A percentile compares a stretch with the other conserved stretches of the same genome.
Evolutionary conservation across 148 eudicot genomes (phyloP).

Genomic region (Gaultheria prostrata): DNA sequence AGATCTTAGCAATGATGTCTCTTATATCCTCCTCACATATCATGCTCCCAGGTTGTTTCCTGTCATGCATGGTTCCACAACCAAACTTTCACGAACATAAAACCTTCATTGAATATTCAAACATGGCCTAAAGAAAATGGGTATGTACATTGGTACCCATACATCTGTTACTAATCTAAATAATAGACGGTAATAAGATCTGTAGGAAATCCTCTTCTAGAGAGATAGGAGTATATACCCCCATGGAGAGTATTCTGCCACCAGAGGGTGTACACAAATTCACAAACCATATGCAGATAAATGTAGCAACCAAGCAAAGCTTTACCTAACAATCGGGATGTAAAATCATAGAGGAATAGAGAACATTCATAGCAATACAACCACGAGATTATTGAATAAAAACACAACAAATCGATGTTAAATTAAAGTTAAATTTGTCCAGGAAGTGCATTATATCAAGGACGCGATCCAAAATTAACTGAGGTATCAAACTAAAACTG

Average conservation of each 20-base stretch:
- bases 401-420: neutral
- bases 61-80: neutral
- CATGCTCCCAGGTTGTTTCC: neutral
- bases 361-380: neutral
- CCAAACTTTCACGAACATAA: neutral
- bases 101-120: neutral
- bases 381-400: neutral
- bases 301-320: neutral
- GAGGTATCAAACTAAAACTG: neutral
- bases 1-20: neutral
- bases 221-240: neutral
- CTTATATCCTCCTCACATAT: neutral
- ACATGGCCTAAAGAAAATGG: neutral
- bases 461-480: neutral
- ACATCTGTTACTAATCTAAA: neutral
- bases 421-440: neutral
- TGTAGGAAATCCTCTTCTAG: neutral
- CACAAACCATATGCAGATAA: neutral
- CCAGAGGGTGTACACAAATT: neutral
- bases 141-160: neutral
- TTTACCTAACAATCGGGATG: neutral
- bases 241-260: neutral
- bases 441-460: neutral
- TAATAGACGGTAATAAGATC: neutral
- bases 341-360: neutral